phyloP scores from a whole-genome alignment of 768 basidiomycete species.

The Pleurotus salmoneostramineus region DNA sequence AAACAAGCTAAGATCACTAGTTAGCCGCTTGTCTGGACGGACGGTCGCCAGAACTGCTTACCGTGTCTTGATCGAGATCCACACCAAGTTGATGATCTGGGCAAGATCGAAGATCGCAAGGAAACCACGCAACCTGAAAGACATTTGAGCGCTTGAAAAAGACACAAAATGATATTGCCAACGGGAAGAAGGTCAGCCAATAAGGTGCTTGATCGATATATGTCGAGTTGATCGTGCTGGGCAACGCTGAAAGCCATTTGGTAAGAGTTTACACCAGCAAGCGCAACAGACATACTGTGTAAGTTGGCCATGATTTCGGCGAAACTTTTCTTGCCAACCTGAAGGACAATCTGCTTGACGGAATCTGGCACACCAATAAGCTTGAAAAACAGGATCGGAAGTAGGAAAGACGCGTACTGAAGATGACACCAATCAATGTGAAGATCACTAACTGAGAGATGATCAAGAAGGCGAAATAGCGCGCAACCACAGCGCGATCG shows the following conservation, averaged over 20 bases:
- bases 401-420: constrained; percentile 48
- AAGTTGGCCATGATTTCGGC: constrained; percentile 42
- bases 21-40: neutral
- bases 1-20: constrained; percentile 38
- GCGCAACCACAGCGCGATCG: constrained; percentile 87
- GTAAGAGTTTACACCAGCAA: neutral
- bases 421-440: constrained; percentile 86
- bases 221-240: constrained; percentile 71
- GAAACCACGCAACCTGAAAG: constrained; percentile 81
- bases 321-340: constrained; percentile 41
- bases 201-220: constrained; percentile 91
- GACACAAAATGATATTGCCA: constrained; percentile 22
- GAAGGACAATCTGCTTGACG: constrained; percentile 37
- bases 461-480: constrained; percentile 92
- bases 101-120: constrained; percentile 93
- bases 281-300: constrained; percentile 30
- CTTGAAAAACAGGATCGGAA: constrained; percentile 2
- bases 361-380: constrained; percentile 24
- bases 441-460: constrained; percentile 94
- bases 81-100: constrained; percentile 87
- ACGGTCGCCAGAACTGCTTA: constrained; percentile 26
- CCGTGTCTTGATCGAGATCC: constrained; percentile 82
- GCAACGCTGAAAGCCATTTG: constrained; percentile 44
- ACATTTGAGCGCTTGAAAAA: neutral
- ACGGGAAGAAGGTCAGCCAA: constrained; percentile 95